Conservation (phyloP, 2,329 filamentous ascomycete genomes). For the Rachicladosporium sp. region DNA sequence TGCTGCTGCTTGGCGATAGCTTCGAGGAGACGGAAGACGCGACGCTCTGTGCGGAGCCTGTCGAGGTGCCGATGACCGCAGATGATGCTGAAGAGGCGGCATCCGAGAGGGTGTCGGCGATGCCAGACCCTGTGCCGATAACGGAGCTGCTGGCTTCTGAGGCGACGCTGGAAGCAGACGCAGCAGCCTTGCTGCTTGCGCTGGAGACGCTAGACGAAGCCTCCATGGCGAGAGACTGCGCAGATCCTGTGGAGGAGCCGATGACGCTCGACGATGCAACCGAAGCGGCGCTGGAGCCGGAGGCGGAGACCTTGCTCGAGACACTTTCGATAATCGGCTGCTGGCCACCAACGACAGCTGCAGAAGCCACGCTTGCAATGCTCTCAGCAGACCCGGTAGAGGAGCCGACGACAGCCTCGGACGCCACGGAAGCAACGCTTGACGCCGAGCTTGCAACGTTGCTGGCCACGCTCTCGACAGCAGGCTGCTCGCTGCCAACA, state of each 20-base stretch:
- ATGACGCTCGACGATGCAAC: slow-evolving; percentile 2
- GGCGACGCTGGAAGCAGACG: slow-evolving; percentile 9
- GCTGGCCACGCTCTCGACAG: slow-evolving; percentile 7
- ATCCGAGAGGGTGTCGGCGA: slow-evolving; percentile 2
- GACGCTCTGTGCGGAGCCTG: slow-evolving; percentile 13
- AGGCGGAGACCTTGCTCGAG: slow-evolving; percentile 1
- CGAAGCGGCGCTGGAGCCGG: slow-evolving; percentile 7
- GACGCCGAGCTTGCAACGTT: slow-evolving; percentile 8
- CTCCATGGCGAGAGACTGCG: slow-evolving; percentile 25
- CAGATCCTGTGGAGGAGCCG: no score
- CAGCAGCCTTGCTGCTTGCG: slow-evolving; percentile 8
- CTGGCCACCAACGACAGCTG: slow-evolving; percentile 6
- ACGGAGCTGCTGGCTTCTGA: slow-evolving; percentile 5
- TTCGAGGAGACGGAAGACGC: slow-evolving; percentile 18
- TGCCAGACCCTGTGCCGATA: slow-evolving; percentile 6
- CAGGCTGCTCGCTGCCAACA: slow-evolving; percentile 7
- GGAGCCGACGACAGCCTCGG: slow-evolving; percentile 8
- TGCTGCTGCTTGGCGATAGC: slow-evolving; percentile 1
- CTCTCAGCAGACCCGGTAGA: slow-evolving; percentile 39
- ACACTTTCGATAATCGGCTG: slow-evolving; percentile 4
- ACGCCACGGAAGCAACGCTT: slow-evolving; percentile 6
- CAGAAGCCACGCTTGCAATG: slow-evolving; percentile 39
- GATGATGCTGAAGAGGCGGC: slow-evolving; percentile 9
- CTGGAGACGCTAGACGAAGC: slow-evolving; percentile 14
- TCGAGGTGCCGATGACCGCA: slow-evolving; percentile 13